Percentiles rank a stretch among this genome's conserved stretches.
Conservation (phyloP, 306 rosid genomes). For the Ormosia semicastrata region DNA sequence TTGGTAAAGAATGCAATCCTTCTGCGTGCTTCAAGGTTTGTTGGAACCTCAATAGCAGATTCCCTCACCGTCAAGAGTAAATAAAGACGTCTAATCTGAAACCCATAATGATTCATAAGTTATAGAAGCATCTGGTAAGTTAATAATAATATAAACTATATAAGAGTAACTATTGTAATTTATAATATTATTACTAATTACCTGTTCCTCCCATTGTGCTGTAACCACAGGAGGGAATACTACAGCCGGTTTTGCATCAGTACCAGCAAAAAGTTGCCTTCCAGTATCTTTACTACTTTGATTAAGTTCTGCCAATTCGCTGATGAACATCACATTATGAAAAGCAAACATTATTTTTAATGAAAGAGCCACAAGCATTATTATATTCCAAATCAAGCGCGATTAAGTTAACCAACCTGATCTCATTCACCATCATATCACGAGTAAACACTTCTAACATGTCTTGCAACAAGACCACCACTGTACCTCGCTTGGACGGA, state of each 20-base stretch:
- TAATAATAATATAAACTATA: conserved; percentile 2
- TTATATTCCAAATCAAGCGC: conserved; percentile 5
- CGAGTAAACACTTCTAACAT: conserved; percentile 97
- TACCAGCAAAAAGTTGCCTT: conserved; percentile 94
- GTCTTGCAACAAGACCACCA: conserved; percentile 88
- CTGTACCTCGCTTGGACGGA: conserved; percentile 57
- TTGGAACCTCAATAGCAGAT: conserved; percentile 84
- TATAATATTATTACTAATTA: conserved; percentile 16
- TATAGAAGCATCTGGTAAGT: conserved; percentile 9
- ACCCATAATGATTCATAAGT: conserved; percentile 23
- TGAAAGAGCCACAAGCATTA: neutral
- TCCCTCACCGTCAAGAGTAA: conserved; percentile 84
- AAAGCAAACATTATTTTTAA: conserved; percentile 9
- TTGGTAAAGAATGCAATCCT: conserved; percentile 91
- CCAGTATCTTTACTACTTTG: conserved; percentile 82
- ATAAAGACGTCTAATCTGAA: conserved; percentile 83
- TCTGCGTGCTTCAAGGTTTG: conserved; percentile 96
- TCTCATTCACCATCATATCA: conserved; percentile 92
- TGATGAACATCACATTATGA: conserved; percentile 34
- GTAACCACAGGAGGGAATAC: conserved; percentile 76
- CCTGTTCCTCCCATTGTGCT: conserved; percentile 99
- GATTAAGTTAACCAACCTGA: conserved; percentile 56
- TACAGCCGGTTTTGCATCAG: conserved; percentile 76
- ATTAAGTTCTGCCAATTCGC: conserved; percentile 87
- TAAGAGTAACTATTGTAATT: neutral